Base-by-base conservation (phyloP, 371 early-diverging fungal species). In the Apophysomyces trapeziformis region DNA sequence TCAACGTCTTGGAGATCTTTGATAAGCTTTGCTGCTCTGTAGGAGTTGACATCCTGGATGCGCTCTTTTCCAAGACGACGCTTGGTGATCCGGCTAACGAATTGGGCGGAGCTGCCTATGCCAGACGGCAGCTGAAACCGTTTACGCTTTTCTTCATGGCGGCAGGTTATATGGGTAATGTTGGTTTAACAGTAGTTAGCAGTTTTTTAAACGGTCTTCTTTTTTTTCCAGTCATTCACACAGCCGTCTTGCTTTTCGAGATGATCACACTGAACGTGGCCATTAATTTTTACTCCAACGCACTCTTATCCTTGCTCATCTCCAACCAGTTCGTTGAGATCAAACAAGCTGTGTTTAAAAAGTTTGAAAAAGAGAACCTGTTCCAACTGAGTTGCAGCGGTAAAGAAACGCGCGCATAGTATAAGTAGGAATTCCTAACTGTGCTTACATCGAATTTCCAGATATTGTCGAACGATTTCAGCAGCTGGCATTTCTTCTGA, bases 301-400 rank as follows among this genome's bases (percentile, higher is more conserved):
- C 95, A 3, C 78, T 99, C 38, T 75, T 98, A 36, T 93, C 98
- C 5, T 72, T 99, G 45, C 84, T 99, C 38, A 87, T 99, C 50
- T 93, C 94, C 21, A 98, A 98, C 67, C 99, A 98, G 78, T 99
- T 99, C 86, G 95, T 96, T 13, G 99, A 99, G 73, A 96, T 99
- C 75, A 99, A 99, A 71, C 89, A 94, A 68, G 89, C 89, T 58
- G 98, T 99, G 1, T 98, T 98, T 68, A 99, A 99, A 69, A 89
- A 88, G 64, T 97, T 95, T 84, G 99, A 98, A 77, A 88, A 89
- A 68, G 98, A 97, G 68, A 96, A 96, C 70, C 79, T 99, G 60
- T 99, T 98, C 74, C 97, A 98, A 70, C 70, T 98, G 21, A 86
- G 89, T 21, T 97, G 97, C 73, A 88, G 90, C 50, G 95, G 93